phyloP scores from a whole-genome alignment of 345 rosid species.

The Murraya koenigii region DNA sequence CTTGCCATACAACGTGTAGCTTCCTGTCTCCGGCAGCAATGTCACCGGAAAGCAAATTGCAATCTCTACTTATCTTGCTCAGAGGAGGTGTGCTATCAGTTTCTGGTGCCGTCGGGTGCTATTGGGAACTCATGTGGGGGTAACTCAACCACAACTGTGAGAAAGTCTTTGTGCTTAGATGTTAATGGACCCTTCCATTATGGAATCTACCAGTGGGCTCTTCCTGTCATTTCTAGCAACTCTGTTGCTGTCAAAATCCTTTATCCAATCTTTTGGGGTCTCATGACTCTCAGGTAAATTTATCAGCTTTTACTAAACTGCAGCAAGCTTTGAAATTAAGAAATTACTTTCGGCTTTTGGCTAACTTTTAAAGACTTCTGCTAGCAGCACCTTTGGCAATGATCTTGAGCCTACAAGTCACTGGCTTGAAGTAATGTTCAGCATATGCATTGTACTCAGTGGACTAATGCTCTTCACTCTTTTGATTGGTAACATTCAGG shows the following conservation, averaged over 20 bases:
- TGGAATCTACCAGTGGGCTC: slow-evolving; percentile 56
- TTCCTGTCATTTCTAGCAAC: slow-evolving; percentile 53
- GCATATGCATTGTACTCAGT: slow-evolving; percentile 46
- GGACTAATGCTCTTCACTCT: slow-evolving; percentile 64
- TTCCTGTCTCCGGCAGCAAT: slow-evolving; percentile 43
- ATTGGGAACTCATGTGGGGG: slow-evolving; percentile 27
- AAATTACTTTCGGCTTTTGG: neutral
- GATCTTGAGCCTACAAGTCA: slow-evolving; percentile 60
- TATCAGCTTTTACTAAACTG: neutral
- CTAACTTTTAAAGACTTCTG: no score
- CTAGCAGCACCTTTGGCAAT: slow-evolving; percentile 53
- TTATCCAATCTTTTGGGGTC: slow-evolving; percentile 70
- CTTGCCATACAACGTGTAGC: slow-evolving; percentile 47
- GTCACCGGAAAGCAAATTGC: slow-evolving; percentile 29
- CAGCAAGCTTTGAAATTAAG: neutral
- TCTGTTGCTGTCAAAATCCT: slow-evolving; percentile 50
- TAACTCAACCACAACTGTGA: slow-evolving; percentile 19
- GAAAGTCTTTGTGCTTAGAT: slow-evolving; percentile 47
- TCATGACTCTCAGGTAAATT: slow-evolving; percentile 52
- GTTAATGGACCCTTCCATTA: slow-evolving; percentile 39
- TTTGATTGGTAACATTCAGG: slow-evolving; percentile 63
- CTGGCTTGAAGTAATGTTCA: slow-evolving; percentile 54
- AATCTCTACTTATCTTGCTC: slow-evolving; percentile 41
- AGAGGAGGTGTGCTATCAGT: slow-evolving; percentile 41
- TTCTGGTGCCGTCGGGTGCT: slow-evolving; percentile 23